These are phyloP conservation scores for Aspergillus sclerotioniger DNA, from an alignment of 495 filamentous ascomycete species.

Conservation along the genomic window DNA sequence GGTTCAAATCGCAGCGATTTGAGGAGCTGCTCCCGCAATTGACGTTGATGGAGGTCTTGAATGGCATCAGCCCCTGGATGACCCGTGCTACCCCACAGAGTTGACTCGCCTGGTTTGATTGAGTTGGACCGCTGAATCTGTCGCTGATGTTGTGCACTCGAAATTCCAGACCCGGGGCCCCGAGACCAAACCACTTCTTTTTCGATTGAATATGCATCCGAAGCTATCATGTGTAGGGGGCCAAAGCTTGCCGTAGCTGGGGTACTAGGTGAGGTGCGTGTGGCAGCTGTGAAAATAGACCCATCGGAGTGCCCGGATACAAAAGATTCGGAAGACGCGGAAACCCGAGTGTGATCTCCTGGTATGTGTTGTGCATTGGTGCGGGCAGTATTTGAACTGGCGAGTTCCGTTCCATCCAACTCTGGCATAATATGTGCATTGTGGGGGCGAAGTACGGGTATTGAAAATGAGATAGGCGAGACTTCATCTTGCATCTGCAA, in stretches of 20 bases:
- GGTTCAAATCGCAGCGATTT: slow-evolving; percentile 34
- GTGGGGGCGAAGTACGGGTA: neutral
- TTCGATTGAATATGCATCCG: slow-evolving; percentile 8
- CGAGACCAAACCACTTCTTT: slow-evolving; percentile 1
- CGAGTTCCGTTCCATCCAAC: slow-evolving; percentile 1
- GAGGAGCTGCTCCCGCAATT: slow-evolving; percentile 28
- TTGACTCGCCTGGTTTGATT: neutral
- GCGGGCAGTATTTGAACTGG: neutral
- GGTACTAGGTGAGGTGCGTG: slow-evolving; percentile 11
- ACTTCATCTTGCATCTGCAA: neutral
- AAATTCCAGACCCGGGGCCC: neutral
- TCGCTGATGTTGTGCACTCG: neutral
- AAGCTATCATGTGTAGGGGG: neutral
- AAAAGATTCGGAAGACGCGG: slow-evolving; percentile 23
- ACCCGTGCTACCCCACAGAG: neutral
- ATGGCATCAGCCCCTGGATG: slow-evolving; percentile 21
- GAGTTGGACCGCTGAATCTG: neutral
- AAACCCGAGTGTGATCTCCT: slow-evolving; percentile 2
- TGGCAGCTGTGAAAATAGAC: slow-evolving; percentile 10
- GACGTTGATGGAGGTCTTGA: slow-evolving; percentile 29
- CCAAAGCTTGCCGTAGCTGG: slow-evolving; percentile 6
- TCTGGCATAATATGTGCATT: neutral
- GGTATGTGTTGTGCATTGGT: neutral
- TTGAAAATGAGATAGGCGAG: neutral
- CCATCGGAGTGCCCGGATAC: slow-evolving; percentile 20